Percentiles rank a stretch among this genome's conserved stretches.
phyloP scores from a whole-genome alignment of 176 grass and related monocot genomes.

The Zoysia pacifica region DNA sequence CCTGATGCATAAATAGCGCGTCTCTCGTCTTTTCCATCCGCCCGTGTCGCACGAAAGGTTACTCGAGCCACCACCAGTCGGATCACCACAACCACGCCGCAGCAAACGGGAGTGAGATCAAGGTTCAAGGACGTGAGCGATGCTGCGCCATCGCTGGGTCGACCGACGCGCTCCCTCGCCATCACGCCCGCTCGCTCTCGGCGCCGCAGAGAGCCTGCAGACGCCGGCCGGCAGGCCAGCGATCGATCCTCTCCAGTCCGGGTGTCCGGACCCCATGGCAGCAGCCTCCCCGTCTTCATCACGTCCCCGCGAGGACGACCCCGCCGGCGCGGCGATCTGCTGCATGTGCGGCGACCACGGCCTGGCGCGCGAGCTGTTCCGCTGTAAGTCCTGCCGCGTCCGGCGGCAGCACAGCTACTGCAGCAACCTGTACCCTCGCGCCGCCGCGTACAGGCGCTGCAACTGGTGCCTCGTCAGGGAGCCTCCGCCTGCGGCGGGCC shows the following conservation, averaged over 20 bases:
- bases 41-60: constrained; percentile 20
- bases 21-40: not conserved
- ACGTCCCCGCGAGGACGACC: not conserved
- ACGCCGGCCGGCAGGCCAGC: too few species aligned
- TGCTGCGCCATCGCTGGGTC: not conserved
- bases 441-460: constrained; percentile 60
- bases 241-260: not conserved
- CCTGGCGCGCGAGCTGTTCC: constrained; percentile 67
- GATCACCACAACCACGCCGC: not conserved
- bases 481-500: not conserved
- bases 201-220: too few species aligned
- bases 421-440: constrained; percentile 83
- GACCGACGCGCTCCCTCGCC: too few species aligned
- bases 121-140: too few species aligned
- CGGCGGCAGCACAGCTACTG: constrained; percentile 95
- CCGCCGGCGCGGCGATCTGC: constrained; percentile 46
- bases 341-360: constrained; percentile 99
- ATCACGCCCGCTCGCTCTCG: not conserved
- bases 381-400: constrained; percentile 67
- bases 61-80: not conserved
- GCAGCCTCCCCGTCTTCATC: constrained; percentile 6
- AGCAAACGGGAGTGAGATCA: too few species aligned
- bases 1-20: constrained; percentile 33
- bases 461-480: constrained; percentile 84
- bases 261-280: not conserved